Base-by-base conservation (phyloP, 768 basidiomycete species). In the Tylopilus sp. region DNA sequence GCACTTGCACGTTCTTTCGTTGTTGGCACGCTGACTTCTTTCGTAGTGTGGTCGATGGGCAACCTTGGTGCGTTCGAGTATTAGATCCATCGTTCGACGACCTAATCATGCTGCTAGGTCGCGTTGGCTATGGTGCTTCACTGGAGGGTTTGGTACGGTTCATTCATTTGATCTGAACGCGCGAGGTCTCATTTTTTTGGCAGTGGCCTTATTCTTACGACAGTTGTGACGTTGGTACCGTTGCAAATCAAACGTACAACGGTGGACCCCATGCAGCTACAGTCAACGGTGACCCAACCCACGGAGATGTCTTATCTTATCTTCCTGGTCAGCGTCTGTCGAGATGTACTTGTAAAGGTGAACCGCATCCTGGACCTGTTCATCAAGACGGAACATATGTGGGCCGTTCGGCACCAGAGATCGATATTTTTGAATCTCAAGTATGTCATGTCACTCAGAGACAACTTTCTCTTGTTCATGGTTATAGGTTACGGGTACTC, bases 221-320 rank as follows among this genome's bases (percentile, higher is more conserved):
- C 59, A 72, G 79, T 12, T 97, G 96, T 61, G 95, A 98, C 66
- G 83, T 95, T n/a, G 96, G 96, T n/a, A 94, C 94, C 1, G 76
- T 82, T 17, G 70, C 79, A 9, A 98, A 98, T 68, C 95, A 98
- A 69, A 87, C 91, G 1, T 43, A 82, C 40, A 79, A 86, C 53
- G 85, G 83, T 2, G 65, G 65, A 42, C 94, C 94, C 1, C 50
- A 59, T 12, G 79, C 85, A 4, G 85, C 90, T 7, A 72, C 78
- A 6, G 71, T 72, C 17, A 76, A 78, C 46, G 92, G 92, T 14
- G 87, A 89, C 62, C 62, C 73, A 3, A 60, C 63, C 21, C 72
- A 78, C 43, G 75, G 74, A 48, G 77, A 75, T 40, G 77, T 74
- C 10, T 72, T 98, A 22, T 92, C 90, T 1, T 97, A 78, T 67